Conservation (phyloP, 148 eudicot genomes). For the Rhododendron vialii region DNA sequence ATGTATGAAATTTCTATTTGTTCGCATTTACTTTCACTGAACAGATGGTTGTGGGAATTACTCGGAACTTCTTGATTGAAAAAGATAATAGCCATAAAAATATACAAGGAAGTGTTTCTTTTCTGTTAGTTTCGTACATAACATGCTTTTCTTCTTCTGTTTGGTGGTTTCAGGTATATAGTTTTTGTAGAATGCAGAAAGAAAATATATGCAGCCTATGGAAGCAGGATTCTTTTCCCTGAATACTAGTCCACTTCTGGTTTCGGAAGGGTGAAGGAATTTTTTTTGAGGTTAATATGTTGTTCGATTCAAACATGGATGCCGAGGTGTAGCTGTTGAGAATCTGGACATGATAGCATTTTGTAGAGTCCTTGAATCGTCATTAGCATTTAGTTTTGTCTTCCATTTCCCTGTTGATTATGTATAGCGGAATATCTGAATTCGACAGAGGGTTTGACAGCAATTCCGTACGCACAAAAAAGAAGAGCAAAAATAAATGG, state of each 20-base stretch:
- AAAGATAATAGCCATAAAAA: background rate
- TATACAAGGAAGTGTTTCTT: background rate
- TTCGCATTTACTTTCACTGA: background rate
- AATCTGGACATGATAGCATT: background rate
- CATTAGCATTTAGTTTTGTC: background rate
- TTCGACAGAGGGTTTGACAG: background rate
- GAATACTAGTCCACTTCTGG: background rate
- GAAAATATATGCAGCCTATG: background rate
- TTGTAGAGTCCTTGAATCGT: background rate
- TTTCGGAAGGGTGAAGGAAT: background rate
- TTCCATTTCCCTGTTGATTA: background rate
- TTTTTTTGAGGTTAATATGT: background rate
- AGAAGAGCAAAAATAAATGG: background rate
- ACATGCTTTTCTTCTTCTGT: background rate
- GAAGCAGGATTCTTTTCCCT: background rate
- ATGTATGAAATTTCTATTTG: background rate
- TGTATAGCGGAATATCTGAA: background rate
- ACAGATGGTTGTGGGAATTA: background rate
- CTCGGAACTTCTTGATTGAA: background rate
- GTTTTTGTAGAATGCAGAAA: background rate
- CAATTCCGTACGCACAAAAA: background rate
- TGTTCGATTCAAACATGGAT: background rate
- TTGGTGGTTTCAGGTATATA: background rate
- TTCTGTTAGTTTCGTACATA: background rate
- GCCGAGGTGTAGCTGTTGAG: background rate